Base-by-base conservation (phyloP, 306 rosid species). In the Prunus kanzakura region DNA sequence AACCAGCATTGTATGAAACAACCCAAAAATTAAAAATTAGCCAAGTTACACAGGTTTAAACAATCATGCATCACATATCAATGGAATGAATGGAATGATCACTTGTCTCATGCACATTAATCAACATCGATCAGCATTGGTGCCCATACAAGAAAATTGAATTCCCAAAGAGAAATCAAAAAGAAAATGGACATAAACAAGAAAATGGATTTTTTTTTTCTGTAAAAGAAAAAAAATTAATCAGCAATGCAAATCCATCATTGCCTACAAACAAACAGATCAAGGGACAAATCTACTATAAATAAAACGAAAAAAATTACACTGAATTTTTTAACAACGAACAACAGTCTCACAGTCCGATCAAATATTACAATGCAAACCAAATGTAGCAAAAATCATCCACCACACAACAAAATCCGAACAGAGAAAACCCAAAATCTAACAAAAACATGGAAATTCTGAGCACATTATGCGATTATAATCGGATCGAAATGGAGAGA, bases 361-460 rank as follows among this genome's bases (percentile, higher is more conserved):
- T 7, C 60, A 71, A 29, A 51, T 55, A 70, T 19, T 12, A 19
- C 8, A 11, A 18, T 19, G 3, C 13, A 19, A 70, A 18, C 76
- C 67, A 16, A 73, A 73, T 73, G 69, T 3, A 45, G 69, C 47
- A 45, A 60, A 57, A 73, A 60, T 25, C 8, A 41, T 43, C 43
- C 6, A 15, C 18, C 32, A 23, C 58, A 73, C 55, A 43, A 60
- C 18, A 9, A 57, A 72, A 72, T 57, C 56, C 43, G 7, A 57
- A 73, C 45, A 27, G 12, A 11, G 11, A 20, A 72, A 13, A 41
- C 25, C 49, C 23, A 60, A 45, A 2, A 45, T 73, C 30, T 18
- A 25, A 35, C 69, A 10, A 27, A 66, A 6, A 7, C 3, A 0
- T 10, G 11, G 25, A 23, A 27, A 60, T 43, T 12, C 8, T 1